phyloP scores from a whole-genome alignment of 139 green algal species.

The Medakamo hakoo region DNA sequence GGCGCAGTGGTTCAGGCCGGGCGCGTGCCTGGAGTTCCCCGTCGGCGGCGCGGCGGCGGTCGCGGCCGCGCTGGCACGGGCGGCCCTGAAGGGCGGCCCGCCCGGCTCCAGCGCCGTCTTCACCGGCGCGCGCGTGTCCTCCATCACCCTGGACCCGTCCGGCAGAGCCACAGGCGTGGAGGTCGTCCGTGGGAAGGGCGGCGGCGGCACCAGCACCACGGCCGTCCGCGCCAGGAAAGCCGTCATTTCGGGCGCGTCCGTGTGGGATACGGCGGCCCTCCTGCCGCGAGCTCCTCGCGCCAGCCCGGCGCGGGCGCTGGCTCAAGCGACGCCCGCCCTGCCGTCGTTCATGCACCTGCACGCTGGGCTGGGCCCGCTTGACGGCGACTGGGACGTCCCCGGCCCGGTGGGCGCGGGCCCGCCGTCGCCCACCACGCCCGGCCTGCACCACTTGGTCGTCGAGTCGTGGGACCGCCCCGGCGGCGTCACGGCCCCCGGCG shows the following conservation, averaged over 20 bases:
- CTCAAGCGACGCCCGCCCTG: conserved; percentile 39
- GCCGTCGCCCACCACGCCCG: too few species aligned
- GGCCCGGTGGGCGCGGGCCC: too few species aligned
- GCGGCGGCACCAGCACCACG: conserved; percentile 15
- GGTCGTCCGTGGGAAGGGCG: conserved; percentile 28
- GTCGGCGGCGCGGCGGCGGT: conserved; percentile 72
- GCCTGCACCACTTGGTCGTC: too few species aligned
- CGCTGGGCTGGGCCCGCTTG: conserved; percentile 71
- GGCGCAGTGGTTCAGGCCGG: conserved; percentile 14
- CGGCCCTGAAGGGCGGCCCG: conserved; percentile 76
- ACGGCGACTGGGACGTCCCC: too few species aligned
- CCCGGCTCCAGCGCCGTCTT: too few species aligned
- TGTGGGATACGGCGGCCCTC: conserved; percentile 76
- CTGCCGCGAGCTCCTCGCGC: conserved; percentile 44
- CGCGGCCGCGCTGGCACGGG: conserved; percentile 68
- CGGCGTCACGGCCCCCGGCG: too few species aligned
- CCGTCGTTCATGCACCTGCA: conserved; percentile 96
- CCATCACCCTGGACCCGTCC: conserved; percentile 52
- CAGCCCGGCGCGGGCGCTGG: conserved; percentile 14
- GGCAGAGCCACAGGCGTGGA: conserved; percentile 69
- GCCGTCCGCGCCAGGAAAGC: conserved; percentile 26
- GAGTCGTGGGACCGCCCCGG: too few species aligned
- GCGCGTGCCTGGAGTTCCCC: conserved; percentile 68
- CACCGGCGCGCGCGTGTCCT: too few species aligned
- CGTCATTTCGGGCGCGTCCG: conserved; percentile 69